Evolutionary conservation across 2,329 filamentous ascomycete genomes (phyloP), one percentile per base, ranked within the genome.

Genomic region (Pestalotiopsis sp.): DNA sequence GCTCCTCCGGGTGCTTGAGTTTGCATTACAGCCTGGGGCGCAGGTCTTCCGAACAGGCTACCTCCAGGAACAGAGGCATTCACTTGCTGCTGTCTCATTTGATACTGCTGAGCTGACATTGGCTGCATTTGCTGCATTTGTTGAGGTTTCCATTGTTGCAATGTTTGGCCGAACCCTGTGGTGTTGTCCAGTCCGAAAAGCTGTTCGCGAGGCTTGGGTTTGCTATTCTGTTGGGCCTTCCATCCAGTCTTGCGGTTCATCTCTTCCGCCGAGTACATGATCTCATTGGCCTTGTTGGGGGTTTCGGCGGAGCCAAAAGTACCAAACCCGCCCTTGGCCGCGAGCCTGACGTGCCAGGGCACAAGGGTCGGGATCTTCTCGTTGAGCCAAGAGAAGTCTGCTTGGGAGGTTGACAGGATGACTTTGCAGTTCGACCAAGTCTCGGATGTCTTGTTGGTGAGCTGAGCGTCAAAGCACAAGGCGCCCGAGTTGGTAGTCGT

Each of bases 371-470:
- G 90, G 1, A 89, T 85, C 13, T 78, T 77, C 68, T 91, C 86
- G 27, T 86, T 82, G 2, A 91, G 79, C 1, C 85, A 85, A 1
- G 86, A 83, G 66, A 88, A 89, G 4, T 83, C 84, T 3, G 89
- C 86, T 73, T 91, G 87, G 0, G 88, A 91, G 0, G 88, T 91
- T 2, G 90, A 91, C 4, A 92, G 83, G 0, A 84, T 85, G 49
- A 92, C 79, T 70, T 85, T 87, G 76, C 87, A 86, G 77, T 87
- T 85, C 38, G 80, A 81, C 90, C 90, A 92, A 0, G 85, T 87
- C 79, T 92, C 90, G 0, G 87, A 88, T 0, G 88, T 91, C 64
- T 81, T 81, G 78, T 92, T 92, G 68, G 83, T 85, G 65, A 91
- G 85, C 71, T 87, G 84, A 1, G 90, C 89, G 67, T 90, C 87